Evolutionary conservation across 2,329 filamentous ascomycete species (phyloP).

Genomic region (Hawksworthiomyces lignivorus): DNA sequence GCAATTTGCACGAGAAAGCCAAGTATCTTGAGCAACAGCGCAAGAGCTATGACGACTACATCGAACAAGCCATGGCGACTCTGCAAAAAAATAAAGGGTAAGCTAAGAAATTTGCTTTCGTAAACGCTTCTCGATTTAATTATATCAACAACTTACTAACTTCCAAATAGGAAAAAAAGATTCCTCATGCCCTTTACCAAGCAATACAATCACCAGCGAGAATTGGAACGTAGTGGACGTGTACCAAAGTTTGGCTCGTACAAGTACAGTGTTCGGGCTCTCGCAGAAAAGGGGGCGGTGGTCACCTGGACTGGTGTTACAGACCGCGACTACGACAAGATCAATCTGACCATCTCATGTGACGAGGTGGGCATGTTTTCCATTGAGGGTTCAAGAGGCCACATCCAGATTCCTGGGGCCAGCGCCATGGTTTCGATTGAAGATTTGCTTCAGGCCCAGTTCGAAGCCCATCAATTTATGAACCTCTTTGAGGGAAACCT

Average conservation of each 20-base stretch:
- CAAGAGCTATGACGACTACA: slow-evolving; percentile 98
- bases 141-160: slow-evolving; percentile 16
- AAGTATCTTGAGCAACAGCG: slow-evolving; percentile 89
- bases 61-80: slow-evolving; percentile 96
- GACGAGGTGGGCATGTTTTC: slow-evolving; percentile 93
- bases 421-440: slow-evolving; percentile 85
- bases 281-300: slow-evolving; percentile 89
- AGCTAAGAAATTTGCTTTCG: too few relatives aligned
- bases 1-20: slow-evolving; percentile 76
- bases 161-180: slow-evolving; percentile 61
- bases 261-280: slow-evolving; percentile 87
- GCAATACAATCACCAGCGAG: slow-evolving; percentile 96
- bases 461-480: slow-evolving; percentile 94
- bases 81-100: slow-evolving; percentile 93
- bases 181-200: slow-evolving; percentile 96
- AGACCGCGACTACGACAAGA: slow-evolving; percentile 79
- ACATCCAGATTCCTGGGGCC: slow-evolving; percentile 92
- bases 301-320: slow-evolving; percentile 82
- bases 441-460: slow-evolving; percentile 91
- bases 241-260: slow-evolving; percentile 96
- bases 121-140: too few relatives aligned
- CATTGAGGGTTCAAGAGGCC: slow-evolving; percentile 81
- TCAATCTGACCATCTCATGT: slow-evolving; percentile 89
- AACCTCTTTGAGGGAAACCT: slow-evolving; percentile 81
- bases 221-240: slow-evolving; percentile 84